phyloP scores from a whole-genome alignment of 257 asterid genomes.

The Rubia yunnanensis region DNA sequence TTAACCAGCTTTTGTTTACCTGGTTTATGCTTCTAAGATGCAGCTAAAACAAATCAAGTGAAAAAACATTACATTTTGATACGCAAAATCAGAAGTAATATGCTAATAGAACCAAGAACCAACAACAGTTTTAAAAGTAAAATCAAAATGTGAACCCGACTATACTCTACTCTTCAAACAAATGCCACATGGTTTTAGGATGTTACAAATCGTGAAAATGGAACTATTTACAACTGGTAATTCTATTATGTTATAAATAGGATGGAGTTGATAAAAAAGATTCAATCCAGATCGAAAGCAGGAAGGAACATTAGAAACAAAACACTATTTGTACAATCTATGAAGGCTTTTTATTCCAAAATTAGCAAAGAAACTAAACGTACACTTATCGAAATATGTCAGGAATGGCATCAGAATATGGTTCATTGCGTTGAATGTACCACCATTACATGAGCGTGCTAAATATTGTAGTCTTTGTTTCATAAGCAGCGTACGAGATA shows the following conservation, averaged over 20 bases:
- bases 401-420: neutral
- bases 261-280: neutral
- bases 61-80: too few relatives aligned
- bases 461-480: neutral
- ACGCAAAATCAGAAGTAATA: too few relatives aligned
- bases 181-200: too few relatives aligned
- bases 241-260: neutral
- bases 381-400: neutral
- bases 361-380: neutral
- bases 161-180: too few relatives aligned
- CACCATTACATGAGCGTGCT: neutral
- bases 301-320: neutral
- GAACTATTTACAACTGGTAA: neutral
- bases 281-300: neutral
- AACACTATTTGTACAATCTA: neutral
- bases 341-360: neutral
- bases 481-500: slow-evolving; percentile 19
- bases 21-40: too few relatives aligned
- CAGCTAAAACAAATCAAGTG: too few relatives aligned
- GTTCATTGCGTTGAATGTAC: neutral
- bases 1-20: too few relatives aligned
- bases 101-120: neutral
- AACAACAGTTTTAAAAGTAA: neutral
- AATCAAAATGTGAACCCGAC: too few relatives aligned
- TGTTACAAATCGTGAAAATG: neutral